These are phyloP conservation scores for Dovyalis caffra DNA, from an alignment of 345 rosid species.

Conservation along the genomic window DNA sequence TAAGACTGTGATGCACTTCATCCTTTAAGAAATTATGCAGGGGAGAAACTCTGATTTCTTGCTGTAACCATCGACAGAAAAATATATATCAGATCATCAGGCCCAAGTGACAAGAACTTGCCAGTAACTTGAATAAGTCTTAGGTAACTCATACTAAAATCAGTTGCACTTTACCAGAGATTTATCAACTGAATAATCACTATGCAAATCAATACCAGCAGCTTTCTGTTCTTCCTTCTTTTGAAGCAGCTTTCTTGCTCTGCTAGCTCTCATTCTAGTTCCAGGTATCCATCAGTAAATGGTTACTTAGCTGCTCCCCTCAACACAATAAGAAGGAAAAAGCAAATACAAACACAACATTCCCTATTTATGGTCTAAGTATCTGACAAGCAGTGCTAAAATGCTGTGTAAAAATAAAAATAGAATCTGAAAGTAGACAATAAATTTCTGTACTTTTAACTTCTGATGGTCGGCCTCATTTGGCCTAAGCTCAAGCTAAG, in stretches of 20 bases:
- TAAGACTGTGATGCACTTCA: constrained; percentile 80
- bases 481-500: background rate
- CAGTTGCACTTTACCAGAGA: constrained; percentile 44
- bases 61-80: constrained; percentile 25
- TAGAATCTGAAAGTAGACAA: background rate
- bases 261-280: constrained; percentile 58
- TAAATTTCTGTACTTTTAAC: background rate
- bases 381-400: no score
- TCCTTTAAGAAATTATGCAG: constrained; percentile 54
- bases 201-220: constrained; percentile 58
- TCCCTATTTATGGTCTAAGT: background rate
- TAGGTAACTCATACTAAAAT: constrained; percentile 5
- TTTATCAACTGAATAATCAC: constrained; percentile 63
- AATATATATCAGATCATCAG: background rate
- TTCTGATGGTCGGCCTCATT: background rate
- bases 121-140: background rate
- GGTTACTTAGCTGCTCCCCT: background rate
- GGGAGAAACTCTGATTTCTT: constrained; percentile 41
- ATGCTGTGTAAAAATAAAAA: no score
- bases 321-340: background rate
- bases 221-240: constrained; percentile 68
- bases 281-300: constrained; percentile 4
- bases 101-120: constrained; percentile 3
- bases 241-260: constrained; percentile 68
- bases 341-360: background rate